Evolutionary conservation across 2,329 filamentous ascomycete species (phyloP).

Genomic region (Curvularia eragrostidis): DNA sequence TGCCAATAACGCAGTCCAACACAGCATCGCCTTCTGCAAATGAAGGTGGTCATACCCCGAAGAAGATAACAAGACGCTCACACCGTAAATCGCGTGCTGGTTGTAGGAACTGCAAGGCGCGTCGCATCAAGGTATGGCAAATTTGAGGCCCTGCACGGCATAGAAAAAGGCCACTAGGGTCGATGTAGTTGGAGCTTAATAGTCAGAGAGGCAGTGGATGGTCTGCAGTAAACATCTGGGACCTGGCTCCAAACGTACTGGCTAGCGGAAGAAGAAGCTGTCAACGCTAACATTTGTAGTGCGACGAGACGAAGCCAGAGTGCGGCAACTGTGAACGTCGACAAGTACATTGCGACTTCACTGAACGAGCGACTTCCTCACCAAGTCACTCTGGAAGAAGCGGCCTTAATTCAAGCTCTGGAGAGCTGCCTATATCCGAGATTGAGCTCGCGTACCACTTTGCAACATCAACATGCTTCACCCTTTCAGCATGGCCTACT

Average conservation of each 20-base stretch:
- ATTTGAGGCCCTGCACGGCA: background rate
- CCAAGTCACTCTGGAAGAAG: background rate
- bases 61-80: constrained; percentile 4
- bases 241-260: background rate
- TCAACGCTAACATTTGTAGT: constrained; percentile 22
- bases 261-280: background rate
- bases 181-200: background rate
- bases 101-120: constrained; percentile 37
- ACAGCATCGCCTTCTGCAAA: background rate
- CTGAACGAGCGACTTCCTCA: background rate
- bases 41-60: background rate
- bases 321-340: constrained; percentile 35
- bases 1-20: background rate
- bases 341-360: constrained; percentile 34
- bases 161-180: background rate
- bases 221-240: background rate
- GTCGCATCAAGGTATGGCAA: constrained; percentile 36
- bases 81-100: constrained; percentile 41
- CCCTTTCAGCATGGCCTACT: constrained; percentile 26
- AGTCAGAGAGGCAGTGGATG: background rate
- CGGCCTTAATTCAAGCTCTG: background rate
- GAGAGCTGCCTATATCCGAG: constrained; percentile 20
- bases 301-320: constrained; percentile 37
- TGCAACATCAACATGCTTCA: constrained; percentile 34
- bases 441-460: constrained; percentile 40